Percentiles rank a stretch among this genome's conserved stretches.
phyloP scores from a whole-genome alignment of 2,329 filamentous ascomycete species.

The Aureobasidium lini region DNA sequence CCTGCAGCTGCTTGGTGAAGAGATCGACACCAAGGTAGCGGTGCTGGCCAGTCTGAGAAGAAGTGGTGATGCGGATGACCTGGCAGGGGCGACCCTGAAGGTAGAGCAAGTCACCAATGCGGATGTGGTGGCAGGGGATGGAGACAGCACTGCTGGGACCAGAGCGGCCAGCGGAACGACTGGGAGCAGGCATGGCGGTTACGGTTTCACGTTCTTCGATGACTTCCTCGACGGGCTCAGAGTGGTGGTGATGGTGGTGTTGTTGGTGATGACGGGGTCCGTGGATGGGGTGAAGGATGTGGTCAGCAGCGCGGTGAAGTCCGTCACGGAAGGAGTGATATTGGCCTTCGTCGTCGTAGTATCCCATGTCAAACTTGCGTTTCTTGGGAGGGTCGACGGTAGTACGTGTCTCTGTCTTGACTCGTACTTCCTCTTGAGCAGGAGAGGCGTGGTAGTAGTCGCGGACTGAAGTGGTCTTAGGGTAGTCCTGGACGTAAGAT shows the following conservation, averaged over 20 bases:
- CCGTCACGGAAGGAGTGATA: conserved; percentile 69
- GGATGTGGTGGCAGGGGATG: conserved; percentile 99
- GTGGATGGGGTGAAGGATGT: conserved; percentile 56
- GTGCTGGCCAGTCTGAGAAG: conserved; percentile 96
- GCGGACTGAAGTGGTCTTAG: conserved; percentile 26
- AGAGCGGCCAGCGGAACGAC: conserved; percentile 21
- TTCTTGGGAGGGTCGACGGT: conserved; percentile 44
- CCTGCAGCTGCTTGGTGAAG: conserved; percentile 99
- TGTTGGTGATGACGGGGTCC: conserved; percentile 44
- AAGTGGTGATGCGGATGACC: conserved; percentile 99
- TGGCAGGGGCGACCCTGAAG: conserved; percentile 98
- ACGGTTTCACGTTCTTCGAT: conserved; percentile 42
- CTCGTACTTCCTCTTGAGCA: conserved; percentile 41
- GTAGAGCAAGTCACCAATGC: conserved; percentile 96
- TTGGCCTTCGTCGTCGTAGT: conserved; percentile 71
- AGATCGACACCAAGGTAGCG: conserved; percentile 99
- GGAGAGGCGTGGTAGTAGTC: conserved; percentile 32
- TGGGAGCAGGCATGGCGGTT: conserved; percentile 32
- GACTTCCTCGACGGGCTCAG: conserved; percentile 35
- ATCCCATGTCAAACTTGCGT: conserved; percentile 61
- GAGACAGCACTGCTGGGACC: conserved; percentile 73
- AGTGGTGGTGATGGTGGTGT: conserved; percentile 33
- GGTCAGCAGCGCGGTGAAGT: conserved; percentile 59
- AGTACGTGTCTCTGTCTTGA: conserved; percentile 41
- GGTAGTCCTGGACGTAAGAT: conserved; percentile 19